These are phyloP conservation scores for Rubroboletus pulcherrimus DNA, from an alignment of 768 basidiomycete species.

Conservation along the genomic window DNA sequence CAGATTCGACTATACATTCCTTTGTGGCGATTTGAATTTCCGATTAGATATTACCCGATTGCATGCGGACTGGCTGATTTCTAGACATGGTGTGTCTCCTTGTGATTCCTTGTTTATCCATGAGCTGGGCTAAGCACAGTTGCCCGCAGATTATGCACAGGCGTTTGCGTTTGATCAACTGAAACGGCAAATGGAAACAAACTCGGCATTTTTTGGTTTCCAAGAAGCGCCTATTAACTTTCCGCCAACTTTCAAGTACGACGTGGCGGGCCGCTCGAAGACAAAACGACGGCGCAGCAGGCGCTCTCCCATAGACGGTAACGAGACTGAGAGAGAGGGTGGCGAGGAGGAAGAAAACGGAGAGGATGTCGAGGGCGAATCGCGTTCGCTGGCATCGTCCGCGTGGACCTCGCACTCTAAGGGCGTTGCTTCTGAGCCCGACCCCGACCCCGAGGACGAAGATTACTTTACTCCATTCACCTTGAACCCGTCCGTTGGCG, in stretches of 20 bases:
- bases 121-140: constrained; percentile 6
- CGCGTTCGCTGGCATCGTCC: constrained; percentile 53
- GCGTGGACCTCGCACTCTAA: constrained; percentile 44
- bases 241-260: constrained; percentile 92
- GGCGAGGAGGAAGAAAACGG: constrained; percentile 35
- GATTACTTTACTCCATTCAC: constrained; percentile 33
- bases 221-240: constrained; percentile 78
- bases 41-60: constrained; percentile 82
- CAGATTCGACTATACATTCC: constrained; percentile 83
- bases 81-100: constrained; percentile 57
- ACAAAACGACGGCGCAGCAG: constrained; percentile 36
- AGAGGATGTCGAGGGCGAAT: constrained; percentile 45
- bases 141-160: constrained; percentile 64
- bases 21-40: constrained; percentile 92
- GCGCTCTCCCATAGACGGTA: constrained; percentile 37
- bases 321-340: constrained; percentile 38
- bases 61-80: constrained; percentile 93
- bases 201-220: constrained; percentile 72
- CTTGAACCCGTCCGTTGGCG: constrained; percentile 28
- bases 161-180: constrained; percentile 92
- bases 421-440: constrained; percentile 27
- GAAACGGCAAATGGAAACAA: constrained; percentile 66
- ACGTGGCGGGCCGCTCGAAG: constrained; percentile 60
- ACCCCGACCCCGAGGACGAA: constrained; percentile 36
- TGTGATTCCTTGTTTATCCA: neutral